A percentile compares a stretch with the other conserved stretches of the same genome.
phyloP scores from a whole-genome alignment of 2,329 filamentous ascomycete genomes.

The Hypocrella siamensis region DNA sequence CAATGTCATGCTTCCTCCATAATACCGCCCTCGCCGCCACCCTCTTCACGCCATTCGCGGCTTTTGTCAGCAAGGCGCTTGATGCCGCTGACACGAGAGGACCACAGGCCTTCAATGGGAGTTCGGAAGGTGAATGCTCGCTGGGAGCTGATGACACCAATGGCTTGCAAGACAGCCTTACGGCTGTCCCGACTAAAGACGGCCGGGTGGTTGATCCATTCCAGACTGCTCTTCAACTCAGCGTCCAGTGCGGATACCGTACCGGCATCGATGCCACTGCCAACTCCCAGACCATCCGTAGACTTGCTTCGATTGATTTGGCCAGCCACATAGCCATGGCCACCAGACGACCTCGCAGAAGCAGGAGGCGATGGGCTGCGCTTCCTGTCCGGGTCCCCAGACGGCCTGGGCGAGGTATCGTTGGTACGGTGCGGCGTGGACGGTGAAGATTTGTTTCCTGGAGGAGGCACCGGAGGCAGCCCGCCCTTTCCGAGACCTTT shows the following conservation, averaged over 20 bases:
- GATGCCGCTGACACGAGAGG: constrained; percentile 64
- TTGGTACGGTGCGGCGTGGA: constrained; percentile 31
- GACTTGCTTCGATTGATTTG: constrained; percentile 36
- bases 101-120: constrained; percentile 79
- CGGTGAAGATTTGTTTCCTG: constrained; percentile 25
- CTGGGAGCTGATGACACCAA: constrained; percentile 91
- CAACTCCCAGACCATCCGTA: constrained; percentile 39
- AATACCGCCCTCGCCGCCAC: constrained; percentile 54
- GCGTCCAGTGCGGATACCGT: constrained; percentile 80
- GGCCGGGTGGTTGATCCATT: constrained; percentile 96
- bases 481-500: constrained; percentile 94
- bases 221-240: constrained; percentile 76
- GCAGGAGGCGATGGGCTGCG: constrained; percentile 38
- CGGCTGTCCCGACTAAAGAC: constrained; percentile 88
- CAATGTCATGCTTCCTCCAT: constrained; percentile 38
- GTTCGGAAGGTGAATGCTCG: constrained; percentile 88
- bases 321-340: constrained; percentile 21
- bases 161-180: constrained; percentile 90
- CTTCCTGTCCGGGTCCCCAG: constrained; percentile 36
- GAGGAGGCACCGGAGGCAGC: constrained; percentile 70
- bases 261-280: constrained; percentile 64
- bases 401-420: constrained; percentile 26
- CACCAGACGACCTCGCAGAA: constrained; percentile 27
- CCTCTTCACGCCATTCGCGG: constrained; percentile 81
- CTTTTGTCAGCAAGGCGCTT: constrained; percentile 69